Base-by-base conservation (phyloP, 176 grass and related monocot genomes). In the Chloris gayana region DNA sequence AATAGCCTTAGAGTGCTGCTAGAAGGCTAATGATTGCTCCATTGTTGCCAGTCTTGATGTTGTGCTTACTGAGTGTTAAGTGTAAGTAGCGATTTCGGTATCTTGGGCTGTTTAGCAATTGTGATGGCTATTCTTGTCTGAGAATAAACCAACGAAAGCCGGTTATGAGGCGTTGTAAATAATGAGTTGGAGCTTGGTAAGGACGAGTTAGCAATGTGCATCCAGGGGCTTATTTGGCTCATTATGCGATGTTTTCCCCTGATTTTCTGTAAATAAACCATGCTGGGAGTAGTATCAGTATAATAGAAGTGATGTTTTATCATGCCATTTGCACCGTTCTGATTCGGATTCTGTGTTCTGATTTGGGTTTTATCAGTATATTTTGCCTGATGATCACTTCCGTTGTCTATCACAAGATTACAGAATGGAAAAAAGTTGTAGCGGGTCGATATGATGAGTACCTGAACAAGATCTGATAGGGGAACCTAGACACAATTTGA, bases 1-100 rank as follows among this genome's bases (percentile, higher is more conserved):
- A 74, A 93, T 4, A 95, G 8, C 79, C 75, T 99, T 6, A 91
- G 84, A 61, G 29, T 81, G 60, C 78, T 93, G n/a, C 66, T 99
- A 76, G 84, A 93, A 93, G 79, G 70, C 22, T 82, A 93, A 32
- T 85, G 51, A 91, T 44, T 8, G 25, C 9, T 26, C 76, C 44
- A 56, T 90, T 50, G 49, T 56, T 35, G 30, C 67, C 54, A 53
- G 2, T 41, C 70, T 26, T 69, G 30, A 38, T 63, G 51, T 64
- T 75, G 47, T 51, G 25, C 77, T 66, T 82, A 80, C 7, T 74
- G 90, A 89, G 88, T 84, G 61, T 75, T 38, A 87, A 93, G 27
- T 86, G 76, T 90, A 87, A 64, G 42, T 89, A 82, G 72, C 41
- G 49, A 84, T 85, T 90, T 78, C 84, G 81, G 63, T 82, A 14